Conservation (phyloP, 768 basidiomycete genomes). For the Cubamyces lactineus region DNA sequence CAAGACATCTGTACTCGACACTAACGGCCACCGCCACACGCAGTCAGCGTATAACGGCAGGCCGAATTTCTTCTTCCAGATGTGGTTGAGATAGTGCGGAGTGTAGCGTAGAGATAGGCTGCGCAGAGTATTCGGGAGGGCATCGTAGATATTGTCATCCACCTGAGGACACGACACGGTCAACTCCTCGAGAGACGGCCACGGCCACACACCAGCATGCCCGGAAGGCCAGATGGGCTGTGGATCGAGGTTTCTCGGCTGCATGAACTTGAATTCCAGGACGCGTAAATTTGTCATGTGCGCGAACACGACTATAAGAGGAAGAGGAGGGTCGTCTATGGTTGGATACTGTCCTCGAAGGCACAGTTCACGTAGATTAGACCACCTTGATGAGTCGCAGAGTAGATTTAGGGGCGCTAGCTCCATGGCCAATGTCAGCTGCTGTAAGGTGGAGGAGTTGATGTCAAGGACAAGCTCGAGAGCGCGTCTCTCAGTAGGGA, state of each 20-base stretch:
- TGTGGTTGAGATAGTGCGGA: background rate
- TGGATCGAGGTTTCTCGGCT: background rate
- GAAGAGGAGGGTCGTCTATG: background rate
- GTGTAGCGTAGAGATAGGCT: background rate
- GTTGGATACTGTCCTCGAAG: background rate
- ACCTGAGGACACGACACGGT: background rate
- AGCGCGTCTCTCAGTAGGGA: too few species aligned
- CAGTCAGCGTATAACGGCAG: background rate
- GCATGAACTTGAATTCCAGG: background rate
- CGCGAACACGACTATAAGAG: background rate
- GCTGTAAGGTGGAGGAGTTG: too few species aligned
- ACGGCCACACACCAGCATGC: background rate
- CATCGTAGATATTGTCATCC: background rate
- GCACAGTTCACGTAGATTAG: background rate
- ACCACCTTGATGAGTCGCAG: background rate
- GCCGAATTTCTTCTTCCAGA: background rate
- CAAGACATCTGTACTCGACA: background rate
- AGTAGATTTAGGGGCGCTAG: too few species aligned
- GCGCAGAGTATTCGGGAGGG: background rate
- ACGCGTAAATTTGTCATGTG: background rate
- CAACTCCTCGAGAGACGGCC: background rate
- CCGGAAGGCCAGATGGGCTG: background rate
- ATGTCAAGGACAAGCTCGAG: too few species aligned
- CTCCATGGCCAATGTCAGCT: too few species aligned
- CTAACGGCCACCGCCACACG: too few species aligned